Evolutionary conservation across 2,329 filamentous ascomycete species (phyloP), one percentile per base, ranked within the genome.

Genomic region (Diaporthe aspalathi): DNA sequence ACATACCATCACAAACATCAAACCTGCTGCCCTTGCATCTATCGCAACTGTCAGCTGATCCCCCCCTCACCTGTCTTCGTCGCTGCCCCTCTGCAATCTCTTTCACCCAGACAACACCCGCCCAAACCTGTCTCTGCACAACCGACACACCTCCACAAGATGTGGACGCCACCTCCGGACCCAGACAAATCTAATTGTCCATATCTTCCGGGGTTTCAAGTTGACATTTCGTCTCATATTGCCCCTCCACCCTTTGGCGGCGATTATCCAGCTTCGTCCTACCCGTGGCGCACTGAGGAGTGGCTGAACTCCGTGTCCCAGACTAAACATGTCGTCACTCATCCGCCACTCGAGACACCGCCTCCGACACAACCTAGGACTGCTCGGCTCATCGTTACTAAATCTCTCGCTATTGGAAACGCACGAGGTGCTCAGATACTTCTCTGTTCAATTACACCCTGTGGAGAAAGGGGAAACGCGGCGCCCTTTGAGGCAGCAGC

Each of bases 381-480:
- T 56, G 53, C 32, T 56, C 53, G 29, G 53, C 53, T 56, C 53
- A 56, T 56, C 8, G 11, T 56, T 20, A 56, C 53, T 22, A 56
- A 20, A 56, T 56, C 53, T 56, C 32, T 56, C 53, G 53, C 53
- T 24, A 56, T 56, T 56, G 53, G 53, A 38, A 56, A 56, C 53
- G 53, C 53, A 8, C 29, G 53, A 38, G 53, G 53, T 38, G 8
- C 53, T 24, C 53, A 56, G 24, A 38, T 56, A 56, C 32, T 56
- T 38, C 32, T 56, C 53, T 56, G 53, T 56, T 56, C 12, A 56
- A 22, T 56, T 56, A 56, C 32, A 24, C 53, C 53, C 32, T 56
- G 11, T 22, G 32, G 32, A 38, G 53, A 38, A 38, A 32, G 38
- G 20, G 32, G 24, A 56, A 56, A 56, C 20, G 12, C 12, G 32